Evolutionary conservation across 495 filamentous ascomycete genomes (phyloP), one percentile per base, ranked within the genome.

Genomic region (Pyronema omphalodes): DNA sequence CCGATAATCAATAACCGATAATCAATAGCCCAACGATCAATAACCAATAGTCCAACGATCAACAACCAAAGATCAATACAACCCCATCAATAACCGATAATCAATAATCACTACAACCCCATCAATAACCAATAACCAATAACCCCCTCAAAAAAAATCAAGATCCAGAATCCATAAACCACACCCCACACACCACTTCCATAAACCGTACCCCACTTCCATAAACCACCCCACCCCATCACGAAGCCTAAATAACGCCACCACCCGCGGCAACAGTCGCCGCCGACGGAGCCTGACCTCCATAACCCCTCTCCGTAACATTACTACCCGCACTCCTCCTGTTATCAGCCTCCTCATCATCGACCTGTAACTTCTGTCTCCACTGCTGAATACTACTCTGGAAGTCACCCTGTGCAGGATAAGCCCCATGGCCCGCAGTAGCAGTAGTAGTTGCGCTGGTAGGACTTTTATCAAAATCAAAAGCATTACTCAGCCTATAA

Each of bases 401-500:
- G 34, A 65, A 48, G 44, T 65, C 62, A 17, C 55, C 17, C 35
- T 52, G 47, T 60, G 9, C 23, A 29, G 23, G 2, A 29, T 29
- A 29, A 29, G 2, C 23, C 23, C 60, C 60, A 37, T 62, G 60
- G 2, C n/a, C n/a, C n/a, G n/a, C n/a, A n/a, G n/a, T 40, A n/a
- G n/a, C n/a, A n/a, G n/a, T n/a, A n/a, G n/a, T n/a, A n/a, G n/a
- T 18, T 40, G 49, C 33, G 35, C 58, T 64, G 17, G 61, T 65
- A 6, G 62, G 62, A 1, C 62, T 77, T 18, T 76, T 72, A 56
- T 94, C 88, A 57, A 91, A 83, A 62, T 94, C 89, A 61, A 93
- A 89, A 11, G 77, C 71, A 59, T 80, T 88, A 66, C 84, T 89
- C 44, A 93, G 71, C 12, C 89, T 81, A 65, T 95, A 94, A 58